phyloP scores from a whole-genome alignment of 2,329 filamentous ascomycete species.

The Calonectria hawksworthii region DNA sequence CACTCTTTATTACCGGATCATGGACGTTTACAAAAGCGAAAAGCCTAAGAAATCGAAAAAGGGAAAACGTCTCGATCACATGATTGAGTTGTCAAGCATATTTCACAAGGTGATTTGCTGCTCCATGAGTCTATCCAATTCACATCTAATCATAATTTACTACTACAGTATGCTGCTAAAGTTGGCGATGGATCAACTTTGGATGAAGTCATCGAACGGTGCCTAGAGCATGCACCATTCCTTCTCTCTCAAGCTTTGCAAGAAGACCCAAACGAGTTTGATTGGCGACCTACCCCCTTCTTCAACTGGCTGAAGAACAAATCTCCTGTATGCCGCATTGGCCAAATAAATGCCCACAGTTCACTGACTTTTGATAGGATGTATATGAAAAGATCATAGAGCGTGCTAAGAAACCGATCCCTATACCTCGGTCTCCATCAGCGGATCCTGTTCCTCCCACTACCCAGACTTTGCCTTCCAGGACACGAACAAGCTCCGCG shows the following conservation, averaged over 20 bases:
- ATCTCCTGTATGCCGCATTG: conserved; percentile 53
- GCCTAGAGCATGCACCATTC: conserved; percentile 64
- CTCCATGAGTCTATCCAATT: neutral
- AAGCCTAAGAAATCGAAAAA: conserved; percentile 48
- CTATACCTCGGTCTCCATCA: conserved; percentile 34
- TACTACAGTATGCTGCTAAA: conserved; percentile 62
- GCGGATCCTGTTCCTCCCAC: conserved; percentile 23
- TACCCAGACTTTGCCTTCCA: conserved; percentile 33
- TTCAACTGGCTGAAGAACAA: conserved; percentile 61
- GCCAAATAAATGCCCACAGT: neutral
- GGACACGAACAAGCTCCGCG: conserved; percentile 38
- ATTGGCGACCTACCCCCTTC: conserved; percentile 63
- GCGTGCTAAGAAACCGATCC: conserved; percentile 36
- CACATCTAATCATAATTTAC: conserved; percentile 9
- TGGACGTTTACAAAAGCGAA: conserved; percentile 65
- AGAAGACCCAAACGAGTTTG: conserved; percentile 48
- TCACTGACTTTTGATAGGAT: conserved; percentile 38
- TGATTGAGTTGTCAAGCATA: conserved; percentile 47
- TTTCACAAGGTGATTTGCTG: conserved; percentile 49
- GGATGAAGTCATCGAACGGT: conserved; percentile 63
- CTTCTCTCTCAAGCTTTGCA: conserved; percentile 66
- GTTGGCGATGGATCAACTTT: conserved; percentile 67
- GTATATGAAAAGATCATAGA: conserved; percentile 42
- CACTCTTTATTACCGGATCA: conserved; percentile 73
- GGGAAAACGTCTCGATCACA: conserved; percentile 46